phyloP scores from a whole-genome alignment of 2,329 filamentous ascomycete species.

The Cercospora brassicicola region DNA sequence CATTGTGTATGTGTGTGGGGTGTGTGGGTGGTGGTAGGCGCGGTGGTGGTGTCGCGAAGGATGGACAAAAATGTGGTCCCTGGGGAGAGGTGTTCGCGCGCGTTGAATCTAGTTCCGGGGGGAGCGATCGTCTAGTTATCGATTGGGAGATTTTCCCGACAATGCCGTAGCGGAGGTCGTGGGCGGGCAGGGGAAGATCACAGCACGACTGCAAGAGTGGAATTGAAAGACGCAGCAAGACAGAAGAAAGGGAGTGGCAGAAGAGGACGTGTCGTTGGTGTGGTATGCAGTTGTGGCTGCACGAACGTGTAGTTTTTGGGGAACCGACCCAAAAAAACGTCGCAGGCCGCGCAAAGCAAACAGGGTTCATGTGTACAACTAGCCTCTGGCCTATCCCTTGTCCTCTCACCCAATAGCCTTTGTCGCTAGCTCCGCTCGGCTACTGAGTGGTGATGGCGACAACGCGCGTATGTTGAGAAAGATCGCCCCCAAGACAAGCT shows the following conservation, averaged over 20 bases:
- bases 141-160: background rate
- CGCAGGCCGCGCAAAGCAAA: background rate
- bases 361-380: background rate
- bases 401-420: background rate
- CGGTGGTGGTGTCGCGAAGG: background rate
- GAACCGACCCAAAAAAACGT: background rate
- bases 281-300: background rate
- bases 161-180: background rate
- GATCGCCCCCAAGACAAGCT: background rate
- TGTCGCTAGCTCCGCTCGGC: background rate
- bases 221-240: background rate
- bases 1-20: constrained; percentile 55
- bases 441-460: background rate
- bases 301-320: background rate
- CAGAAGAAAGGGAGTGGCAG: background rate
- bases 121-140: background rate
- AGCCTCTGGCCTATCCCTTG: background rate
- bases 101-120: background rate
- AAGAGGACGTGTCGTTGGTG: background rate
- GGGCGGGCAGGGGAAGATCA: background rate
- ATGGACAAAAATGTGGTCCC: background rate
- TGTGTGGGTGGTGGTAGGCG: background rate
- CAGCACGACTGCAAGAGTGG: background rate
- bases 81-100: background rate
- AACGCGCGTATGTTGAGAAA: background rate